These are phyloP conservation scores for Trichomonascaceae sp. DNA, from an alignment of 1,139 yeast species.

Conservation along the genomic window DNA sequence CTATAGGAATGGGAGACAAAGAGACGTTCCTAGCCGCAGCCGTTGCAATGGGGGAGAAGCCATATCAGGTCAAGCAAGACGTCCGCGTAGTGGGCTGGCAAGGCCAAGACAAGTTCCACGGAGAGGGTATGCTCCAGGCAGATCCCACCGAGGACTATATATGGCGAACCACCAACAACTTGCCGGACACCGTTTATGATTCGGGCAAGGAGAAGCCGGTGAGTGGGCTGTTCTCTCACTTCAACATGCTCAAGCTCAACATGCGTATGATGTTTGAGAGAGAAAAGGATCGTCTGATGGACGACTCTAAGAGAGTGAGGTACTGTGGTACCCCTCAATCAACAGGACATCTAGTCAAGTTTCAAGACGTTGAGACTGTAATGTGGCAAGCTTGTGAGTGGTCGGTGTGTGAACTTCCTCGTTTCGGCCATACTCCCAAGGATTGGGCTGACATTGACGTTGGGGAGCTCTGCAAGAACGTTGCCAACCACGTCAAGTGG, in stretches of 20 bases:
- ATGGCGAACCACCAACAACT: too few relatives aligned
- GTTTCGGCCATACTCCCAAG: constrained; percentile 30
- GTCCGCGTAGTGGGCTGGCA: constrained; percentile 32
- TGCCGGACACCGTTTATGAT: constrained; percentile 4
- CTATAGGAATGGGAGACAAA: constrained; percentile 82
- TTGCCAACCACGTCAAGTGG: constrained; percentile 21
- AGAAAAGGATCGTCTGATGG: constrained; percentile 18
- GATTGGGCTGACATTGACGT: constrained; percentile 35
- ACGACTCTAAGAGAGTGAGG: constrained; percentile 34
- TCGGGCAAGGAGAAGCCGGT: constrained; percentile 14
- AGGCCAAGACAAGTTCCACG: constrained; percentile 30
- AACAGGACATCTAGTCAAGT: constrained; percentile 17
- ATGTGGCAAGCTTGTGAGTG: constrained; percentile 51
- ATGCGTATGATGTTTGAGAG: constrained; percentile 26
- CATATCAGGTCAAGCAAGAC: constrained; percentile 51
- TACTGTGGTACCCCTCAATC: constrained; percentile 46
- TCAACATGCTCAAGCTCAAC: constrained; percentile 51
- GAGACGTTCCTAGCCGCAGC: constrained; percentile 79
- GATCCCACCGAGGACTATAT: constrained; percentile 51
- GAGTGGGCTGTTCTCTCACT: constrained; percentile 43
- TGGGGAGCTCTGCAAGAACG: constrained; percentile 16
- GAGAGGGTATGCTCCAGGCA: constrained; percentile 62
- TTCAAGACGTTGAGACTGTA: constrained; percentile 42
- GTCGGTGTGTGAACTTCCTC: constrained; percentile 38
- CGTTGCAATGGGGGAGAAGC: constrained; percentile 42